Base-by-base conservation (phyloP, 306 rosid species). In the Cicer yamashitae region DNA sequence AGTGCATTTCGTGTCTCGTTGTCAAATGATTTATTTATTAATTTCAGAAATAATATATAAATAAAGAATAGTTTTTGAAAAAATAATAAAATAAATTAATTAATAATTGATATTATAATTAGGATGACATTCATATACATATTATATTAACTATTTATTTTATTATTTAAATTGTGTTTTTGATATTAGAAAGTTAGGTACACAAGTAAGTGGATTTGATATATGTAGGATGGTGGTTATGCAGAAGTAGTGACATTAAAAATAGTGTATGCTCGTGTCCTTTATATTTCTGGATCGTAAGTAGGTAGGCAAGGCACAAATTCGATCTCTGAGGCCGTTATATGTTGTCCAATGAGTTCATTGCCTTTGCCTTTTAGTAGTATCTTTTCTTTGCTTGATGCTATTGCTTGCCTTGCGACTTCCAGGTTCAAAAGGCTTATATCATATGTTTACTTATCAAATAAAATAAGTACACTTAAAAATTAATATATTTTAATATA, bases 241-340 rank as follows among this genome's bases (percentile, higher is more conserved):
- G 81, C 2, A 20, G 81, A 7, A 34, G 73, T 52, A 75, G 73
- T 70, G 46, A 22, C 22, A 52, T 38, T 58, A 50, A 45, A 71
- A 2, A 25, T 20, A 14, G 73, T 66, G 30, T 64, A 77, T 65
- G 51, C 53, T 78, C 14, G 25, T 65, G 79, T 60, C 52, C 73
- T 50, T 72, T 41, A 48, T 18, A 57, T 53, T 43, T 74, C 43
- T 74, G 43, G 20, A 74, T 34, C 5, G n/a, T 63, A 59, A 67
- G 48, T 37, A 58, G 57, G 43, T 73, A 76, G 73, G 88, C 59
- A 75, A 80, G 74, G 91, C 80, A 87, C 82, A 85, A 34, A 82
- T 83, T 88, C 88, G 69, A 70, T 67, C 14, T 38, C 74, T 37
- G 53, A 43, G 20, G 75, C 81, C 79, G 63, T 84, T 78, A 70